phyloP scores from a whole-genome alignment of 441 rosid species.

The Metrosideros polymorpha region DNA sequence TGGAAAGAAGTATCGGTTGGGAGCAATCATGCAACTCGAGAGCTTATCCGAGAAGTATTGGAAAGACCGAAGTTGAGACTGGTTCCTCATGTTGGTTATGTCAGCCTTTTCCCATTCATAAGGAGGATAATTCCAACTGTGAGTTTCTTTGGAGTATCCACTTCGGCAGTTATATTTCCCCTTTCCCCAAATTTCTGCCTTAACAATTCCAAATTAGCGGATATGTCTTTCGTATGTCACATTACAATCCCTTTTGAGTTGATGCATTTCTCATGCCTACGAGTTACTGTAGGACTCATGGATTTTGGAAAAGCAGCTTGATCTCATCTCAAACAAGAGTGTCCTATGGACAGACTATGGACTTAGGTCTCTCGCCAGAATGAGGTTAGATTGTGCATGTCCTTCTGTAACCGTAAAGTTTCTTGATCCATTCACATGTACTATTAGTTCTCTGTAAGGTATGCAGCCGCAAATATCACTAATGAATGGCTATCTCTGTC shows the following conservation, averaged over 20 bases:
- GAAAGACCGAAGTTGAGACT: conserved; percentile 57
- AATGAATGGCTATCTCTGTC: neutral
- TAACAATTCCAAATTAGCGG: neutral
- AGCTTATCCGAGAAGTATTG: conserved; percentile 69
- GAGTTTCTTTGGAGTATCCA: conserved; percentile 22
- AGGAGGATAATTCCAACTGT: conserved; percentile 79
- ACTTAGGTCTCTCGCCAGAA: conserved; percentile 82
- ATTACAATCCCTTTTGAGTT: neutral
- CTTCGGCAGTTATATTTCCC: neutral
- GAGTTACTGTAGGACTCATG: conserved; percentile 51
- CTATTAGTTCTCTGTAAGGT: neutral
- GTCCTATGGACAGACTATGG: conserved; percentile 83
- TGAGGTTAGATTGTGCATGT: conserved; percentile 40
- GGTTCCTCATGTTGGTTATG: conserved; percentile 93
- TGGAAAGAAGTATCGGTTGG: conserved; percentile 65
- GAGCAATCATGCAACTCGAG: conserved; percentile 46
- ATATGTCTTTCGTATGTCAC: neutral
- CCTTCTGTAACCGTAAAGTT: neutral
- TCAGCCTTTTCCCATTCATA: conserved; percentile 95
- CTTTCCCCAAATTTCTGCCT: neutral
- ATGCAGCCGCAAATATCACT: neutral
- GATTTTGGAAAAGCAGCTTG: conserved; percentile 90
- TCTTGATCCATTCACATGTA: neutral
- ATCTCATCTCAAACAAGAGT: conserved; percentile 67
- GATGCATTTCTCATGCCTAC: neutral